Conservation (phyloP, 2,329 filamentous ascomycete species). For the Diaporthe caulivora region DNA sequence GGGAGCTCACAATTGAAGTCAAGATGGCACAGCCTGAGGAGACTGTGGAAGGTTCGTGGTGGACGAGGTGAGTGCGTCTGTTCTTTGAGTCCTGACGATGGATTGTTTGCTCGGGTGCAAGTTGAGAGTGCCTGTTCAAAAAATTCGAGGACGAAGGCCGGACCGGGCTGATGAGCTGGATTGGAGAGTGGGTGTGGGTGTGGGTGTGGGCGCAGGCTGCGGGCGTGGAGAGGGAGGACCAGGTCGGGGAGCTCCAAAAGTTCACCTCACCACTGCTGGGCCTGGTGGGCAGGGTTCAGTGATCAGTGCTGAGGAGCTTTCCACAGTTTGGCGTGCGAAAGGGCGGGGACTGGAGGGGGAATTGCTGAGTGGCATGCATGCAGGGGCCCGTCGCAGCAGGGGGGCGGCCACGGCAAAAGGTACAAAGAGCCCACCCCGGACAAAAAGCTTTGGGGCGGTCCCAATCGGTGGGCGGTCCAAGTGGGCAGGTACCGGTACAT, state of each 20-base stretch:
- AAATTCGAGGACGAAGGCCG: conserved; percentile 39
- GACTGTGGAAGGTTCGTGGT: conserved; percentile 3
- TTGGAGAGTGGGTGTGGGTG: conserved; percentile 30
- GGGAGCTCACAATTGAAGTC: conserved; percentile 31
- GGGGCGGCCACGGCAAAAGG: conserved; percentile 19
- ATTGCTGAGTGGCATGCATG: conserved; percentile 39
- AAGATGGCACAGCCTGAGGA: conserved; percentile 24
- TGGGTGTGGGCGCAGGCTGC: conserved; percentile 34
- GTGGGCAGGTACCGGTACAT: conserved; percentile 35
- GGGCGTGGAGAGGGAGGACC: conserved; percentile 30
- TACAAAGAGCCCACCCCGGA: conserved; percentile 30
- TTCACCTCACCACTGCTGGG: conserved; percentile 19
- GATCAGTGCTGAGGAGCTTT: neutral
- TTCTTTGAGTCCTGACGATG: neutral
- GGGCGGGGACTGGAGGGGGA: conserved; percentile 33
- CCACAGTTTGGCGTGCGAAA: conserved; percentile 25
- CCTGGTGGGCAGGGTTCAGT: conserved; percentile 20
- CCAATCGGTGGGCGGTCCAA: conserved; percentile 37
- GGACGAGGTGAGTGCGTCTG: conserved; percentile 28
- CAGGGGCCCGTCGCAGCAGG: conserved; percentile 25
- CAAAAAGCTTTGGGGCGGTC: conserved; percentile 38
- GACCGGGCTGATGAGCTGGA: conserved; percentile 24
- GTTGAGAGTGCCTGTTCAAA: conserved; percentile 32
- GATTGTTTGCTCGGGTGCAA: conserved; percentile 18
- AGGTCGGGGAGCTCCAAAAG: conserved; percentile 39